Evolutionary conservation across 2,329 filamentous ascomycete genomes (phyloP).

Genomic region (Diaporthe citriasiana): DNA sequence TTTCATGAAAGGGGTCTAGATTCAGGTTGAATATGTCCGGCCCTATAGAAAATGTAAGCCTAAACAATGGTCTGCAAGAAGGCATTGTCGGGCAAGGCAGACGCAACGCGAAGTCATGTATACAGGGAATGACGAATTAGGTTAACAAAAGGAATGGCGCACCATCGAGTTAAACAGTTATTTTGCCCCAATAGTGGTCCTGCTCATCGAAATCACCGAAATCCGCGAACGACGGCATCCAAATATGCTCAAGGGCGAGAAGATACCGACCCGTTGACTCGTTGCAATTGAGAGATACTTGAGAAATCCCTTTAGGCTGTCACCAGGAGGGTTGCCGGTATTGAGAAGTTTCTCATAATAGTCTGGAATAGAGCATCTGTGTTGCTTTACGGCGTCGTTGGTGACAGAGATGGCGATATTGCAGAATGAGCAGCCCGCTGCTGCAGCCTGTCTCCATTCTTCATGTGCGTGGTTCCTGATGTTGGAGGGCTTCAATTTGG

Average conservation of each 20-base stretch:
- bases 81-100: background rate
- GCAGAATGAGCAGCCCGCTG: background rate
- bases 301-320: background rate
- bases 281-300: background rate
- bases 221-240: background rate
- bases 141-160: background rate
- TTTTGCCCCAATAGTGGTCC: background rate
- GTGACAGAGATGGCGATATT: background rate
- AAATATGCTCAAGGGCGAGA: background rate
- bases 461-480: background rate
- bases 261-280: background rate
- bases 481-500: background rate
- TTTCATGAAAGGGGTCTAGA: background rate
- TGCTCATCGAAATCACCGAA: background rate
- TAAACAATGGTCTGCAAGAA: background rate
- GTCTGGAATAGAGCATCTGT: background rate
- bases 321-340: too few species aligned
- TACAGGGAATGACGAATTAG: background rate
- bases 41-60: background rate
- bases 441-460: background rate
- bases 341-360: background rate
- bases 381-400: background rate
- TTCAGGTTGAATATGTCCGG: background rate
- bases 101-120: background rate
- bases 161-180: constrained; percentile 2